Evolutionary conservation across 306 rosid species (phyloP), one percentile per base, ranked within the genome.

Genomic region (Glycine tomentella): DNA sequence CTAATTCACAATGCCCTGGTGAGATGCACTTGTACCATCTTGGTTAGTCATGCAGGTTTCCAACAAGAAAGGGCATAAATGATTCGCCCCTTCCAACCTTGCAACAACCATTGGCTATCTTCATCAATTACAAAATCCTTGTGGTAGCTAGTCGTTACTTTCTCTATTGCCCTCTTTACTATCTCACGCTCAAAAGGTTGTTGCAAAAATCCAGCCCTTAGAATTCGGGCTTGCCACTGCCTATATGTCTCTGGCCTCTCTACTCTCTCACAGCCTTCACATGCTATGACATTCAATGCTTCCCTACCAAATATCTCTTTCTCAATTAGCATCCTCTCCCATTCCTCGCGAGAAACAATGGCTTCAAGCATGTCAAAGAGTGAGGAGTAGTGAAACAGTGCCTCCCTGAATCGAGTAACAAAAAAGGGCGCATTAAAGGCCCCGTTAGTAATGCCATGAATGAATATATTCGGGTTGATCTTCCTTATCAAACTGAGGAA

Each of bases 21-120:
- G 72, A 75, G 53, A 71, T 76, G 79, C 15, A n/a, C 42, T 13
- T 12, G 70, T 12, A 38, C 72, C 25, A 15, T 67, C 65, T 59
- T 59, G 66, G 69, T 68, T 78, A 36, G 75, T 72, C 80, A 80
- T 64, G 89, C 84, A 50, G 98, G 97, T 78, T 82, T 92, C 99
- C 99, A 93, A 56, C 91, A 84, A 63, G 98, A 93, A 62, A 93
- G 84, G 25, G 98, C 97, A 33, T 55, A 96, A 40, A 89, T 72
- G 16, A 90, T 96, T 72, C 99, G 81, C 74, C 99, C 99, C 80
- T 96, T 96, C 99, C 99, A 96, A 77, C 99, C 99, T 85, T 92
- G 98, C 82, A 96, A 84, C 80, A 96, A 33, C 99, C 98, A 96
- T 74, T 75, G 81, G 55, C 90, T 56, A 82, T 90, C 97, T 93